Conservation (phyloP, 2,329 filamentous ascomycete species). For the Monosporascus sp. region DNA sequence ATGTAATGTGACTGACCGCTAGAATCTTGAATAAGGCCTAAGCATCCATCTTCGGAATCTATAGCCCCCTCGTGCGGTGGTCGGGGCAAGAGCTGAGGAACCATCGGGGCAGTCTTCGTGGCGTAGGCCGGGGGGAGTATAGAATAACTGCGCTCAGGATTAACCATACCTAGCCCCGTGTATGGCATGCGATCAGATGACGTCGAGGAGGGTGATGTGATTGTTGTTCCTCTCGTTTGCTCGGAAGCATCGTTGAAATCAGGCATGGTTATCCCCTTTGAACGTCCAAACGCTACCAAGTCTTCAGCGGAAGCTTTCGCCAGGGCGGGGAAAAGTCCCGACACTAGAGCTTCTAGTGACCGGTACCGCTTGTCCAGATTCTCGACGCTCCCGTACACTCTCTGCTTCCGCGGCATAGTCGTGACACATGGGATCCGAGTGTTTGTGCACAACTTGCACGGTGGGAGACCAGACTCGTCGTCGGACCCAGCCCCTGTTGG, state of each 20-base stretch:
- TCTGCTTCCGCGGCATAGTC: conserved; percentile 36
- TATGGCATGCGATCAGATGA: background rate
- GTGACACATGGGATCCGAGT: conserved; percentile 34
- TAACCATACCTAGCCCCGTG: conserved; percentile 5
- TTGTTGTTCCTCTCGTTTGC: background rate
- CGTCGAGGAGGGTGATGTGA: background rate
- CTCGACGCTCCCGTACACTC: conserved; percentile 40
- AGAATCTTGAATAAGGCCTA: conserved; percentile 14
- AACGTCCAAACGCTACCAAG: conserved; percentile 32
- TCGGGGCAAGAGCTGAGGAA: conserved; percentile 2
- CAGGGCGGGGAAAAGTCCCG: conserved; percentile 33
- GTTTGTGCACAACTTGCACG: conserved; percentile 33
- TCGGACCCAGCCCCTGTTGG: conserved; percentile 1
- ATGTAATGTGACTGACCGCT: conserved; percentile 18
- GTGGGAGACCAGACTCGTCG: conserved; percentile 13
- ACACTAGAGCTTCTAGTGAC: conserved; percentile 34
- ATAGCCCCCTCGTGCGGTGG: background rate
- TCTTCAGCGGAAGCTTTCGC: conserved; percentile 30
- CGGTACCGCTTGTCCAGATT: conserved; percentile 37
- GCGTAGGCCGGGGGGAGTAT: conserved; percentile 12
- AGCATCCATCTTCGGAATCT: conserved; percentile 3
- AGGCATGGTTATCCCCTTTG: conserved; percentile 32
- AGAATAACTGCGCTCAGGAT: conserved; percentile 5
- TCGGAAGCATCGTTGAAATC: conserved; percentile 12
- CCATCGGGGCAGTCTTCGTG: conserved; percentile 1